These are phyloP conservation scores for Fusarium annulatum DNA, from an alignment of 2,329 filamentous ascomycete genomes.

Conservation along the genomic window DNA sequence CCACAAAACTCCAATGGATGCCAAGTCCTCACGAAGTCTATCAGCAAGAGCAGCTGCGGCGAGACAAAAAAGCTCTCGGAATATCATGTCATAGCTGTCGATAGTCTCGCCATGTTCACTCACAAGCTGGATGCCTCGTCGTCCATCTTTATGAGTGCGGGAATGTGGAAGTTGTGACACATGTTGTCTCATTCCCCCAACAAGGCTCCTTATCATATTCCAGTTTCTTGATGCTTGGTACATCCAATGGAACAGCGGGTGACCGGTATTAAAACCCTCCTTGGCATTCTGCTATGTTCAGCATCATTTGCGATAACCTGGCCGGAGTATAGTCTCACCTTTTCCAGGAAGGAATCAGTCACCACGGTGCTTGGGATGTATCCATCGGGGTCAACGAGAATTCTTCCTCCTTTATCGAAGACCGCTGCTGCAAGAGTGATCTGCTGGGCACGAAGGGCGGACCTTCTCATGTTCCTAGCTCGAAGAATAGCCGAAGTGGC, in stretches of 20 bases:
- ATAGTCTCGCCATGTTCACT: constrained; percentile 68
- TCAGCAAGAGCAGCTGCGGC: constrained; percentile 80
- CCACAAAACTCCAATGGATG: constrained; percentile 75
- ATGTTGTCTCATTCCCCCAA: constrained; percentile 79
- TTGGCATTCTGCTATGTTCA: constrained; percentile 57
- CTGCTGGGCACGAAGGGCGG: constrained; percentile 69
- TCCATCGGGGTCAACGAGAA: constrained; percentile 77
- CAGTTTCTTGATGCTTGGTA: constrained; percentile 85
- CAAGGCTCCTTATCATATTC: constrained; percentile 72
- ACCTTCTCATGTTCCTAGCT: constrained; percentile 63
- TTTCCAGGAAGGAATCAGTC: constrained; percentile 79
- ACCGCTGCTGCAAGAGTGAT: constrained; percentile 70
- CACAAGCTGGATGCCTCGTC: constrained; percentile 56
- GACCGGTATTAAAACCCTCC: constrained; percentile 79
- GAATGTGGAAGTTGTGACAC: constrained; percentile 62
- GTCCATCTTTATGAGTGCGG: constrained; percentile 36
- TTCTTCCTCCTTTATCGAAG: constrained; percentile 73
- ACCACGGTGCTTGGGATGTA: constrained; percentile 79
- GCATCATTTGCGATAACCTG: background rate
- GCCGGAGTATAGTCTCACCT: constrained; percentile 52
- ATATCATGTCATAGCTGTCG: constrained; percentile 78
- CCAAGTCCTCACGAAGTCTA: constrained; percentile 71
- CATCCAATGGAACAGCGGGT: constrained; percentile 88
- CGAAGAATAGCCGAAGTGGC: constrained; percentile 65
- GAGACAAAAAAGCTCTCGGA: constrained; percentile 85